Evolutionary conservation across 192 early-diverging fungal species (phyloP), one percentile per base, ranked within the genome.

Genomic region (Coemansia sp.): DNA sequence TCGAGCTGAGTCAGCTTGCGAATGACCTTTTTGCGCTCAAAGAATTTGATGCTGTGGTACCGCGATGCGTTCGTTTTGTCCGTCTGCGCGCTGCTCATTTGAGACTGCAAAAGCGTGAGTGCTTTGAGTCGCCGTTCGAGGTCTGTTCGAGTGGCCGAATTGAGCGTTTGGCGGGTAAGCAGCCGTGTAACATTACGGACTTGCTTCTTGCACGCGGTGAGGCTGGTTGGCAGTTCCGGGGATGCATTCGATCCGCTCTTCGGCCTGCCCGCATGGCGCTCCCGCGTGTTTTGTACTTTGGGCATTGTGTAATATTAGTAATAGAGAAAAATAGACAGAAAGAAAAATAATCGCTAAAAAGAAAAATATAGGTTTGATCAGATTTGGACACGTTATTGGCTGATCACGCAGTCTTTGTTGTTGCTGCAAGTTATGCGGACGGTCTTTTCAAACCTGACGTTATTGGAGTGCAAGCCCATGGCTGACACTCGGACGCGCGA

Each of bases 21-120:
- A 11, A 69, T 31, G 7, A 78, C 55, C 55, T 78, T 78, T 61
- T 72, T 78, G 56, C 75, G 66, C 69, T 78, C 75, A 54, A 78
- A 52, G 25, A 78, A 78, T 38, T 78, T 78, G 22, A 78, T 44
- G 23, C 60, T 52, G 37, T 72, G 70, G 51, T 78, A 78, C 47
- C 66, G 28, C 5, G 57, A 56, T 1, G 75, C 75, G 52, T 78
- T 78, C 20, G 69, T 52, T 37, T 66, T 65, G 44, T 68, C 59
- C 2, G 44, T 53, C 14, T 69, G 47, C 6, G 66, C 36, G 50
- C 46, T 62, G 23, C 57, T 60, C 28, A 78, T 21, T 28, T 78
- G 70, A 5, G 7, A 26, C 36, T 65, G 54, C 19, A 59, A 56
- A 4, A 78, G 49, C 0, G 19, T 57, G 28, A 78, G 51, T 0